Evolutionary conservation across 2,329 filamentous ascomycete genomes (phyloP).

Genomic region (Penicillium sp.): DNA sequence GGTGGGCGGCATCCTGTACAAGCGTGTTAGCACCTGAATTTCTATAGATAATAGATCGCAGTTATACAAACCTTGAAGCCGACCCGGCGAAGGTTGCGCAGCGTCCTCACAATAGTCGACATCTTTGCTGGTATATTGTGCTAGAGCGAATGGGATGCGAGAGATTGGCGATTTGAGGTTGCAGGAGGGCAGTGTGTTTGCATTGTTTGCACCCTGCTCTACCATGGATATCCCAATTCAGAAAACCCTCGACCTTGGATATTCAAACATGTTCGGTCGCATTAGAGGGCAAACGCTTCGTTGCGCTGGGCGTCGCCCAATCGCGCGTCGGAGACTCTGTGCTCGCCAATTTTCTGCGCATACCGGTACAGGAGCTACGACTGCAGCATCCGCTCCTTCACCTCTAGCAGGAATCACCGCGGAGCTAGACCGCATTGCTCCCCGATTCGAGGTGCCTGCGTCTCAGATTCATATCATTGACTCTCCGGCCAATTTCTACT

Average conservation of each 20-base stretch:
- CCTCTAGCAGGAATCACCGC: slow-evolving; percentile 61
- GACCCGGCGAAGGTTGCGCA: slow-evolving; percentile 82
- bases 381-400: slow-evolving; percentile 34
- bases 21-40: slow-evolving; percentile 38
- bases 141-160: slow-evolving; percentile 15
- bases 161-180: slow-evolving; percentile 26
- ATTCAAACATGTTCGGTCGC: slow-evolving; percentile 40
- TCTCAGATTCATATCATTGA: slow-evolving; percentile 77
- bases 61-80: slow-evolving; percentile 71
- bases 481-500: slow-evolving; percentile 86
- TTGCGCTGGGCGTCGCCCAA: slow-evolving; percentile 34
- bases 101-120: slow-evolving; percentile 86
- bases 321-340: slow-evolving; percentile 31
- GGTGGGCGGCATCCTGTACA: slow-evolving; percentile 79
- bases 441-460: slow-evolving; percentile 82
- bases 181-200: slow-evolving; percentile 35
- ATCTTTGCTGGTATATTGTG: slow-evolving; percentile 56
- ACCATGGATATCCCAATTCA: slow-evolving; percentile 23
- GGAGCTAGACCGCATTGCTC: slow-evolving; percentile 84
- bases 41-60: slow-evolving; percentile 14
- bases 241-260: slow-evolving; percentile 14
- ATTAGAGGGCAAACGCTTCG: slow-evolving; percentile 41
- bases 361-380: slow-evolving; percentile 24
- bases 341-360: slow-evolving; percentile 42
- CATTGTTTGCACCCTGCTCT: slow-evolving; percentile 34